Evolutionary conservation across 192 early-diverging fungal genomes (phyloP).

Genomic region (Coemansia erecta): DNA sequence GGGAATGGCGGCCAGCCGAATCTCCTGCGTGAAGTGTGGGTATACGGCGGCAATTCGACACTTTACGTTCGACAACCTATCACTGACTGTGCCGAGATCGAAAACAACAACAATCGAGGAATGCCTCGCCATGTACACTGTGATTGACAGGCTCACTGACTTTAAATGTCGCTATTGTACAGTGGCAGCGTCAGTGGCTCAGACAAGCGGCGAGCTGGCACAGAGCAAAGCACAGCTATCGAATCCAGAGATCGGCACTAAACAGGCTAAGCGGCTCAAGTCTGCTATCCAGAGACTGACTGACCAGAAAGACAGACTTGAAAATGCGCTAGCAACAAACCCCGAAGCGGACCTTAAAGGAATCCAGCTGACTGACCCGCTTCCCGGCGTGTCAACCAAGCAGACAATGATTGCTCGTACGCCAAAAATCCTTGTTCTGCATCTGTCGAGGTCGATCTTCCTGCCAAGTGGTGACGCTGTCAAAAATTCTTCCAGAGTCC

Average conservation of each 20-base stretch:
- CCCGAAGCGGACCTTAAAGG: conserved; percentile 40
- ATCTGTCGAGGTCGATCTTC: conserved; percentile 83
- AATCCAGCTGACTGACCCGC: conserved; percentile 24
- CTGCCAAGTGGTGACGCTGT: conserved; percentile 62
- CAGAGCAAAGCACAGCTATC: background rate
- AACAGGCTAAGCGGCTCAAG: background rate
- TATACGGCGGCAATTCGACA: conserved; percentile 75
- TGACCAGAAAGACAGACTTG: conserved; percentile 18
- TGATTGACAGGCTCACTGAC: conserved; percentile 64
- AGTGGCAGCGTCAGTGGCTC: conserved; percentile 48
- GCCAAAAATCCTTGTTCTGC: conserved; percentile 77
- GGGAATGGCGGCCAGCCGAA: conserved; percentile 65
- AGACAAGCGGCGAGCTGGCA: conserved; percentile 11
- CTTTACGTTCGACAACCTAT: conserved; percentile 70
- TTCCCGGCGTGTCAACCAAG: conserved; percentile 57
- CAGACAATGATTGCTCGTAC: conserved; percentile 85
- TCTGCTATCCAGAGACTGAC: conserved; percentile 5
- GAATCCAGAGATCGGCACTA: too few relatives aligned
- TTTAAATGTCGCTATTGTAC: conserved; percentile 68
- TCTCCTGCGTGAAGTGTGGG: conserved; percentile 67
- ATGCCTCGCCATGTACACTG: conserved; percentile 63
- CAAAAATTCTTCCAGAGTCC: conserved; percentile 78
- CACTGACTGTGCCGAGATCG: conserved; percentile 60
- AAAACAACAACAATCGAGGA: conserved; percentile 55
- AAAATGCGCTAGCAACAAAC: conserved; percentile 27